Conservation (phyloP, 2,329 filamentous ascomycete genomes). For the Aspergillus transmontanensis region DNA sequence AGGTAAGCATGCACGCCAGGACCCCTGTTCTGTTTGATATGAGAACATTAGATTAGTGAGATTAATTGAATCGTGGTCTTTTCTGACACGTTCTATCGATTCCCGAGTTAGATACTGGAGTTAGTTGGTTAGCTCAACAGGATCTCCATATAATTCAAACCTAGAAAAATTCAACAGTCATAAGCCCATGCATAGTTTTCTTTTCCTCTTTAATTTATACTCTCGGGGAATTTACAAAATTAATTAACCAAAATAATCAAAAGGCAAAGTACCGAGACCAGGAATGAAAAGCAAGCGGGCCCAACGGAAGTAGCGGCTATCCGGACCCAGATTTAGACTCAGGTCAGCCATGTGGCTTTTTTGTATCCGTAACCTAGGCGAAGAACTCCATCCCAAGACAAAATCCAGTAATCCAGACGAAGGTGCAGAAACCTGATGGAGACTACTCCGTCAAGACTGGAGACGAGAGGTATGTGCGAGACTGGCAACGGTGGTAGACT, state of each 20-base stretch:
- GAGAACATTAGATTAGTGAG: too few relatives aligned
- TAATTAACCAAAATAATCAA: background rate
- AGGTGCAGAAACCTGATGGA: background rate
- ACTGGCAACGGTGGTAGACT: background rate
- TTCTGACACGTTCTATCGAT: too few relatives aligned
- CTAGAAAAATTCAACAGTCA: too few relatives aligned
- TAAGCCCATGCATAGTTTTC: too few relatives aligned
- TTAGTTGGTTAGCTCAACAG: too few relatives aligned
- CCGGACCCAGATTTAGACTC: constrained; percentile 6
- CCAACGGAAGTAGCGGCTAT: constrained; percentile 3
- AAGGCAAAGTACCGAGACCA: constrained; percentile 1
- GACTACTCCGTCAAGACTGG: background rate
- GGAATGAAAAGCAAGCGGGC: background rate
- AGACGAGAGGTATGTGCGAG: background rate
- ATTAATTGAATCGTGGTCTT: too few relatives aligned
- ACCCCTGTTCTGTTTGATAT: too few relatives aligned
- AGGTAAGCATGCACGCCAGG: too few relatives aligned
- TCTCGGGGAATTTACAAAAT: background rate
- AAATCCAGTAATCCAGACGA: constrained; percentile 9
- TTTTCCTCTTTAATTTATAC: too few relatives aligned
- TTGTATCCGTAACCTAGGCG: background rate
- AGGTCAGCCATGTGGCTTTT: constrained; percentile 8
- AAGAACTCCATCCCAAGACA: background rate
- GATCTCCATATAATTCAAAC: too few relatives aligned
- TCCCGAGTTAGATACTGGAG: too few relatives aligned